Percentiles rank a stretch among this genome's conserved stretches.
phyloP scores from a whole-genome alignment of 1,284 basidiomycete species.

The Tilletia walkeri region DNA sequence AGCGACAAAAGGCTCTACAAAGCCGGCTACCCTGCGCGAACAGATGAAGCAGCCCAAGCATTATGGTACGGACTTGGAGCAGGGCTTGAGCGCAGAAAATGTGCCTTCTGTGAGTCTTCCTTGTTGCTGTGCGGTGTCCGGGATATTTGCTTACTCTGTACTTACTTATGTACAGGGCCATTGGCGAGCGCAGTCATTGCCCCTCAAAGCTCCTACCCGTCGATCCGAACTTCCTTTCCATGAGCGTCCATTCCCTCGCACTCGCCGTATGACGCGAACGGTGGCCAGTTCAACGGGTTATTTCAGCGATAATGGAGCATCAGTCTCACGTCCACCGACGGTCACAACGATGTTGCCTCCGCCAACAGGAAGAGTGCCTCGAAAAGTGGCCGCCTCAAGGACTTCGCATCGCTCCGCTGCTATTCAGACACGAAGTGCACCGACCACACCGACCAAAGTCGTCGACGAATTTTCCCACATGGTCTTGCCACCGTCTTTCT shows the following conservation, averaged over 20 bases:
- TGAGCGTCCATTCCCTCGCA: neutral
- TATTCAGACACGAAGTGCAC: neutral
- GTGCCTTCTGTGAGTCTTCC: neutral
- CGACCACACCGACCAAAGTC: neutral
- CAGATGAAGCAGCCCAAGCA: neutral
- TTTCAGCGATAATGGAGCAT: neutral
- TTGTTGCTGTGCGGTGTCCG: neutral
- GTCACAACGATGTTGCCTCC: neutral
- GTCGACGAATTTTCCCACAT: slow-evolving; percentile 7
- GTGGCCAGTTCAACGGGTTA: neutral
- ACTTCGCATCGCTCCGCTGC: neutral
- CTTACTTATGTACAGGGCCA: neutral
- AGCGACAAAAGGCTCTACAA: neutral
- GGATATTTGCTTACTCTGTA: neutral
- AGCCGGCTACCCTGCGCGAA: neutral
- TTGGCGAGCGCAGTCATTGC: neutral
- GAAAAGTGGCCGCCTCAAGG: neutral
- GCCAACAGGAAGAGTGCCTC: neutral
- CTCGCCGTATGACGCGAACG: slow-evolving; percentile 1
- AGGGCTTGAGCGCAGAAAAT: neutral
- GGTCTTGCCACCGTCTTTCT: slow-evolving; percentile 7
- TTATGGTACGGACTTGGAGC: neutral
- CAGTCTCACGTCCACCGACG: neutral
- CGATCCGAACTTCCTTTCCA: slow-evolving; percentile 2
- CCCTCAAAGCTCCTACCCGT: no score